Evolutionary conservation across 306 rosid genomes (phyloP), one percentile per base, ranked within the genome.

Genomic region (Calophaca sinica): DNA sequence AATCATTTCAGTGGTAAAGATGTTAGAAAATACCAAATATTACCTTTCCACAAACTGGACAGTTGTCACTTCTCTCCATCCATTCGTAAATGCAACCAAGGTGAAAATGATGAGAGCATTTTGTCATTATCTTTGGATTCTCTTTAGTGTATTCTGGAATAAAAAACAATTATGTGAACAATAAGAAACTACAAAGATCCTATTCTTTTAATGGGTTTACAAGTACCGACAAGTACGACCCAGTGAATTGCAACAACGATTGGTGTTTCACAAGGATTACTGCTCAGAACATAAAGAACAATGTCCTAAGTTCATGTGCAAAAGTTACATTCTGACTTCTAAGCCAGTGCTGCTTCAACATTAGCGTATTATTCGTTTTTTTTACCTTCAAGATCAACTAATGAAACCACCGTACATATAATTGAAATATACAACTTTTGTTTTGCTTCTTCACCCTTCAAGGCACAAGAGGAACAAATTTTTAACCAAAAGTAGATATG

Each of bases 31-130:
- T 15, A 74, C 8, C 4, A 39, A 36, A 32, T 49, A 45, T 74
- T 89, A 94, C 98, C 98, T 90, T 91, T 87, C 97, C 97, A 85
- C 98, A 94, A 75, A 94, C 98, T 63, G 98, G 98, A 85, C 98
- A 94, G 79, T 86, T 94, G 65, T 91, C 97, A 84, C 98, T 94
- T 90, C 98, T 89, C 86, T 94, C 98, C 98, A 91, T 94, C 98
- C 98, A 94, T 74, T 94, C 98, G 75, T 91, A 94, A 77, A 94
- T 94, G 89, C 98, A 94, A 78, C 96, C 96, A 55, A 94, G 98
- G 88, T 94, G 98, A 84, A 89, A 94, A 86, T 94, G 98, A 82
- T 94, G 98, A 65, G 85, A 80, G 85, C 98, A 94, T 75, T 94
- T 88, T 52, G 96, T 94, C 88, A 86, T 45, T 88, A 94, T 94